Evolutionary conservation across 2,329 filamentous ascomycete genomes (phyloP).

Genomic region (Aspergillus pseudoglaucus): DNA sequence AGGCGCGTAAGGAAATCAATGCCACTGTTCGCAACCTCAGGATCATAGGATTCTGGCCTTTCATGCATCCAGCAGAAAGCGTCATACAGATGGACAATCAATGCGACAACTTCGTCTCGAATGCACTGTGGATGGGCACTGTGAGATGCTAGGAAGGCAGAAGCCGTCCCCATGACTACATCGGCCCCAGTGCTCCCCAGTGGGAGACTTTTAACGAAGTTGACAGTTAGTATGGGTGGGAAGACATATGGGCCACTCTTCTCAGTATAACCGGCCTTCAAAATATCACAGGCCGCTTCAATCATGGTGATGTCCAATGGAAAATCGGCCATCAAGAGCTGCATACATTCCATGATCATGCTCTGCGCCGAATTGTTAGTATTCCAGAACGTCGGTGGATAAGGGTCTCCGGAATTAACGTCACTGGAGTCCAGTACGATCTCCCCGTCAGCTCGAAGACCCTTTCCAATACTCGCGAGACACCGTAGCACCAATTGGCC

Average conservation of each 20-base stretch:
- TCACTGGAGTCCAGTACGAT: slow-evolving; percentile 28
- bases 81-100: slow-evolving; percentile 35
- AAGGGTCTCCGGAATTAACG: slow-evolving; percentile 16
- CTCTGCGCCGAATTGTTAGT: slow-evolving; percentile 28
- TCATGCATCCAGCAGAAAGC: slow-evolving; percentile 33
- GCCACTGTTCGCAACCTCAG: slow-evolving; percentile 38
- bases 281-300: slow-evolving; percentile 40
- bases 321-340: slow-evolving; percentile 35
- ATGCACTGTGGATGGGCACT: slow-evolving; percentile 29
- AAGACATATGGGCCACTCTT: slow-evolving; percentile 39
- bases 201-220: slow-evolving; percentile 37
- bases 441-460: slow-evolving; percentile 32
- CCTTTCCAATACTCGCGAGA: slow-evolving; percentile 37
- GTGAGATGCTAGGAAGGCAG: slow-evolving; percentile 41
- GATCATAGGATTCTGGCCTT: slow-evolving; percentile 31
- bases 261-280: slow-evolving; percentile 43
- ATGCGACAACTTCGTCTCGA: slow-evolving; percentile 25
- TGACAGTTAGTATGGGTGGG: slow-evolving; percentile 33
- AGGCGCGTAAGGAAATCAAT: slow-evolving; percentile 40
- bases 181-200: slow-evolving; percentile 35
- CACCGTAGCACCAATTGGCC: slow-evolving; percentile 34
- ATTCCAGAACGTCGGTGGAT: slow-evolving; percentile 34
- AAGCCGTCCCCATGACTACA: slow-evolving; percentile 40
- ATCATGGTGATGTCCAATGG: slow-evolving; percentile 36
- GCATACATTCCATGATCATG: slow-evolving; percentile 35